Percentiles rank a stretch among this genome's conserved stretches.
Conservation (phyloP, 306 rosid genomes). For the Glycyrrhiza uralensis region DNA sequence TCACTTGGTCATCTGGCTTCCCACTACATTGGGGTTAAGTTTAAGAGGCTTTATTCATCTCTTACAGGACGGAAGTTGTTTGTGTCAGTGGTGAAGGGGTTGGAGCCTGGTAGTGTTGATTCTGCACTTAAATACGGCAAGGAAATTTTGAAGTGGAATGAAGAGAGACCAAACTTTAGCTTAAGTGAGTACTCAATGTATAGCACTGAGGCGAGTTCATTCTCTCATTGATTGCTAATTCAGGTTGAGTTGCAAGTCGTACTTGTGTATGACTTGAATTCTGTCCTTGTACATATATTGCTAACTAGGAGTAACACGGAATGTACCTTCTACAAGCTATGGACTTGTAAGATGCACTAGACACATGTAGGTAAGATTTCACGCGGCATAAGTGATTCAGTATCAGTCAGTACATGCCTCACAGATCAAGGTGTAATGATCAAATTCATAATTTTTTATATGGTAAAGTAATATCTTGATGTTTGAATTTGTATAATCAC, state of each 20-base stretch:
- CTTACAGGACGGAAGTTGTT: conserved; percentile 73
- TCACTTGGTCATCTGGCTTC: conserved; percentile 77
- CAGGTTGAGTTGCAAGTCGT: conserved; percentile 37
- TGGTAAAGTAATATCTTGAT: conserved; percentile 32
- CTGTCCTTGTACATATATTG: conserved; percentile 38
- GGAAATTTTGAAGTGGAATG: conserved; percentile 93
- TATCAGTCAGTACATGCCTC: conserved; percentile 23
- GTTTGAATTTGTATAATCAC: conserved; percentile 33
- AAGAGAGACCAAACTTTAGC: conserved; percentile 81
- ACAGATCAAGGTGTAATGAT: conserved; percentile 29
- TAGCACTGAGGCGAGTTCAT: conserved; percentile 75
- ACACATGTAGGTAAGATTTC: conserved; percentile 29
- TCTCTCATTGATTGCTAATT: conserved; percentile 52
- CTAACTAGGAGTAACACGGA: conserved; percentile 33
- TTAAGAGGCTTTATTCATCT: conserved; percentile 80
- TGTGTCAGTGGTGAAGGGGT: conserved; percentile 73
- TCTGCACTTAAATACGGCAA: conserved; percentile 79
- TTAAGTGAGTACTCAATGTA: conserved; percentile 75
- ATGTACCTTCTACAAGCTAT: conserved; percentile 17
- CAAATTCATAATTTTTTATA: conserved; percentile 34
- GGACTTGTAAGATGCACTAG: conserved; percentile 28
- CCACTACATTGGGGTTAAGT: conserved; percentile 82
- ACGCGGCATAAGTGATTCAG: too few relatives aligned
- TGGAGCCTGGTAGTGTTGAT: conserved; percentile 82
- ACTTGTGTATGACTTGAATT: conserved; percentile 27